These are phyloP conservation scores for Blastobotrys buckinghamii DNA, from an alignment of 1,139 yeast species.

Conservation along the genomic window DNA sequence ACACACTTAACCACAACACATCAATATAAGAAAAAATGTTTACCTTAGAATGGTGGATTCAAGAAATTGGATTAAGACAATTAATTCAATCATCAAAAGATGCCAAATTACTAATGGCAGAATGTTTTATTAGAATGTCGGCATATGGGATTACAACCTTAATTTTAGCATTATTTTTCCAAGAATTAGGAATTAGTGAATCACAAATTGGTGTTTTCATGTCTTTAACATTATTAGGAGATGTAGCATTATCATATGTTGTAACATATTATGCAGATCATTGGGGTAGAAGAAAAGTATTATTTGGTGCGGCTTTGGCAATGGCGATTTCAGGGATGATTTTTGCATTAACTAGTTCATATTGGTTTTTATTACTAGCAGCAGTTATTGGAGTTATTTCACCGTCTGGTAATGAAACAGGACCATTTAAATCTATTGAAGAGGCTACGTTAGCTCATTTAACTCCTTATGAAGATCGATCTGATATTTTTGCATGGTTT, in stretches of 20 bases:
- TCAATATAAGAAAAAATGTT: background rate
- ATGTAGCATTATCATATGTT: slow-evolving; percentile 62
- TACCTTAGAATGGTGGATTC: background rate
- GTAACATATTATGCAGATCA: slow-evolving; percentile 75
- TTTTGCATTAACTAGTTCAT: slow-evolving; percentile 52
- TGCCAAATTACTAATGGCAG: slow-evolving; percentile 59
- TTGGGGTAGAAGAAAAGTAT: slow-evolving; percentile 66
- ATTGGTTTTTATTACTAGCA: slow-evolving; percentile 53
- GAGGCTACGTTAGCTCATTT: slow-evolving; percentile 82
- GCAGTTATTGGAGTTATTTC: slow-evolving; percentile 68
- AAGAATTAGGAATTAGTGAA: slow-evolving; percentile 51
- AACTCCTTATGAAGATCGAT: slow-evolving; percentile 58
- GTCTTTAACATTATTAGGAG: slow-evolving; percentile 79
- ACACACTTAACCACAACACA: no score
- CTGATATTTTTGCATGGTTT: slow-evolving; percentile 70
- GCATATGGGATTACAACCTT: slow-evolving; percentile 83
- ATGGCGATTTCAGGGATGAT: slow-evolving; percentile 67
- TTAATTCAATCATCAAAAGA: slow-evolving; percentile 35
- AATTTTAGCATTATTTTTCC: slow-evolving; percentile 65
- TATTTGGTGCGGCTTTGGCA: slow-evolving; percentile 59
- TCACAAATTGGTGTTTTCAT: slow-evolving; percentile 68
- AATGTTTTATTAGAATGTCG: slow-evolving; percentile 66
- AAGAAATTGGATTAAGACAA: slow-evolving; percentile 17
- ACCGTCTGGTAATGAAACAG: slow-evolving; percentile 89
- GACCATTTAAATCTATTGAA: slow-evolving; percentile 86